phyloP scores from a whole-genome alignment of 78 protist genomes.

The Protostelium mycophagum region DNA sequence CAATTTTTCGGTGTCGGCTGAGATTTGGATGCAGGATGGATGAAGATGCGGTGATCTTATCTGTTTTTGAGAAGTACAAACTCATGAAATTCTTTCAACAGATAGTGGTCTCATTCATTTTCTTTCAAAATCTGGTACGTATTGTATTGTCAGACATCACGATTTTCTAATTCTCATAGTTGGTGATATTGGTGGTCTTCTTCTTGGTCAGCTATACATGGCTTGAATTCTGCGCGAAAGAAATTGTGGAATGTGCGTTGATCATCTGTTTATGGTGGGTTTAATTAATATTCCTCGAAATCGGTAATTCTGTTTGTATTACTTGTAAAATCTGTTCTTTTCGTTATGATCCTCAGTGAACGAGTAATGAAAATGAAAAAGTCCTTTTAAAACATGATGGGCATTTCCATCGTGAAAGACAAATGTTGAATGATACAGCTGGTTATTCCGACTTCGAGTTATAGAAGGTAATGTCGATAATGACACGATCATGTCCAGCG shows the following conservation, averaged over 20 bases:
- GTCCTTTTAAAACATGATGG: no score
- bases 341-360: no score
- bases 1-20: no score
- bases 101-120: neutral
- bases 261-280: neutral
- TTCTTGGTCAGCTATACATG: neutral
- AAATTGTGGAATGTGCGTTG: neutral
- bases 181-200: neutral
- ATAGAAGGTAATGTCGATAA: neutral
- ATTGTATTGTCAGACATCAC: neutral
- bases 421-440: neutral
- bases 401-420: no score
- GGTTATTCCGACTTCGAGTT: neutral
- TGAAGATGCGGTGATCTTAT: neutral
- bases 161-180: neutral
- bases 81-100: neutral
- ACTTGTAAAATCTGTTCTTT: no score
- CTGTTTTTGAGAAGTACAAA: neutral
- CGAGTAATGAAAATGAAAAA: no score
- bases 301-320: no score
- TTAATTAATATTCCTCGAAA: neutral
- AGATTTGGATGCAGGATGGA: no score
- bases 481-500: neutral
- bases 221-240: neutral
- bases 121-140: neutral